Conservation (phyloP, 2,329 filamentous ascomycete species). For the Ophiocordyceps australis region DNA sequence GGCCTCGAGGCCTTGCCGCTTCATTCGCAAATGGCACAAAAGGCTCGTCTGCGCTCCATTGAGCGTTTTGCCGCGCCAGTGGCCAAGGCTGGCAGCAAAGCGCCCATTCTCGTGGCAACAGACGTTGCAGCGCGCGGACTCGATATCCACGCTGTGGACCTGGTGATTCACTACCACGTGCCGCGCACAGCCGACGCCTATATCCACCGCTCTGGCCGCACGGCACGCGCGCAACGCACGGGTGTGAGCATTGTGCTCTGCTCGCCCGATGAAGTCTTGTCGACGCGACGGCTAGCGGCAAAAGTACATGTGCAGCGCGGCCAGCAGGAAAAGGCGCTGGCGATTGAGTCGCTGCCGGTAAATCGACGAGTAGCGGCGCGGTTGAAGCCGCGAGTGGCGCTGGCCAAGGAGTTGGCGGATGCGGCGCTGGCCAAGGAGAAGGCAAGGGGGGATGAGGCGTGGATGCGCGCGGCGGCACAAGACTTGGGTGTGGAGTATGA, state of each 20-base stretch:
- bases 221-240: conserved; percentile 60
- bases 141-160: conserved; percentile 77
- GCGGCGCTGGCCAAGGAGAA: conserved; percentile 74
- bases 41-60: conserved; percentile 80
- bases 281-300: conserved; percentile 64
- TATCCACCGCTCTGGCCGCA: conserved; percentile 87
- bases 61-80: conserved; percentile 74
- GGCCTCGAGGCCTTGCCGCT: conserved; percentile 58
- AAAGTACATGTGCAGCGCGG: conserved; percentile 61
- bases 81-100: conserved; percentile 23
- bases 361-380: conserved; percentile 63
- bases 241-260: conserved; percentile 82
- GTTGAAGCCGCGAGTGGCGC: conserved; percentile 56
- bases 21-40: conserved; percentile 91
- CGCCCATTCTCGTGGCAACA: conserved; percentile 63
- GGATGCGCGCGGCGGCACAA: conserved; percentile 70
- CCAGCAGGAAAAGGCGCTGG: conserved; percentile 30
- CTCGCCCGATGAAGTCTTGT: conserved; percentile 74
- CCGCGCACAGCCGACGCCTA: conserved; percentile 85
- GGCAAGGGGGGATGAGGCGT: conserved; percentile 64
- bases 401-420: conserved; percentile 82
- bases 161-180: conserved; percentile 90
- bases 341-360: conserved; percentile 66
- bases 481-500: conserved; percentile 92
- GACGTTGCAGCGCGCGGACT: conserved; percentile 88